Conservation (phyloP, 805 yeast genomes). For the Torulaspora indica region DNA sequence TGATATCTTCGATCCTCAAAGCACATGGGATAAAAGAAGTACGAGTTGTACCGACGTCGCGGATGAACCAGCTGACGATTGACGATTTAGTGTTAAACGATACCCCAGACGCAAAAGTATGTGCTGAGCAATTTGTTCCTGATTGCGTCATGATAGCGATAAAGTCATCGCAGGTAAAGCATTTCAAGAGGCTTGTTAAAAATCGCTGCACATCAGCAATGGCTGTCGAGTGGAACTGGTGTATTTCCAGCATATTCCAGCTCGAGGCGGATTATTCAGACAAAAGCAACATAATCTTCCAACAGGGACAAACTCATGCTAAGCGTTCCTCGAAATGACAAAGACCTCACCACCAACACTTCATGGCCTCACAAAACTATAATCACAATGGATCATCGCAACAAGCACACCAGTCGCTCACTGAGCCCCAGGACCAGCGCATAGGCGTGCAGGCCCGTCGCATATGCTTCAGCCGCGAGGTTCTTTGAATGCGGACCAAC, state of each 20-base stretch:
- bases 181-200: conserved; percentile 20
- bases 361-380: too few relatives aligned
- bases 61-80: conserved; percentile 16
- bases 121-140: conserved; percentile 3
- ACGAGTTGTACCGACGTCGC: conserved; percentile 15
- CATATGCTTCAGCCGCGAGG: too few relatives aligned
- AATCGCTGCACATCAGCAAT: conserved; percentile 12
- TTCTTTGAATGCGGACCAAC: conserved; percentile 2
- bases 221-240: conserved; percentile 37
- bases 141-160: conserved; percentile 28
- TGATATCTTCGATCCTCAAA: conserved; percentile 25
- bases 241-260: conserved; percentile 28
- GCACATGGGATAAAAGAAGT: conserved; percentile 28
- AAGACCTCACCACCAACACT: too few relatives aligned
- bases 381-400: too few relatives aligned
- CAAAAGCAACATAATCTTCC: conserved; percentile 8
- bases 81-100: conserved; percentile 19
- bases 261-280: conserved; percentile 17
- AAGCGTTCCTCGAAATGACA: neutral
- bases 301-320: neutral
- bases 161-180: conserved; percentile 31
- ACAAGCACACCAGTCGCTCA: too few relatives aligned
- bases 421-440: too few relatives aligned
- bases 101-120: neutral
- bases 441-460: too few relatives aligned